A percentile compares a stretch with the other conserved stretches of the same genome.
phyloP scores from a whole-genome alignment of 305 asterid species.

The Caryopteris hybrid region DNA sequence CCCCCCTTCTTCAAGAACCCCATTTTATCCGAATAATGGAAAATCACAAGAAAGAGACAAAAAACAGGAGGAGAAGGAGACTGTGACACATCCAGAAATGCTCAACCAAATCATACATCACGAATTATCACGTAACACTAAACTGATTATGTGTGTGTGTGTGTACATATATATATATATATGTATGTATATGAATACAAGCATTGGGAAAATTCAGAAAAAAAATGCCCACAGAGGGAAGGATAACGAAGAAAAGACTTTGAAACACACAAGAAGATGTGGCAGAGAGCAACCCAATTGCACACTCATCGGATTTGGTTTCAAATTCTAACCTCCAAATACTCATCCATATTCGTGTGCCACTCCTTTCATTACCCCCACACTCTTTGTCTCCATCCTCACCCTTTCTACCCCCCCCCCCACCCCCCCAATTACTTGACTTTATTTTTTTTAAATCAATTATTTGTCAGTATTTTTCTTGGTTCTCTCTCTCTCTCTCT shows the following conservation, averaged over 20 bases:
- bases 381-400: slow-evolving; percentile 45
- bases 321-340: slow-evolving; percentile 60
- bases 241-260: slow-evolving; percentile 41
- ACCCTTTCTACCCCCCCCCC: too few species aligned
- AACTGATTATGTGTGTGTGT: neutral
- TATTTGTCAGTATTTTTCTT: slow-evolving; percentile 31
- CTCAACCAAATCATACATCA: slow-evolving; percentile 2
- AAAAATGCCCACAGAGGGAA: neutral
- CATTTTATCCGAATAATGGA: slow-evolving; percentile 3
- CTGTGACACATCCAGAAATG: neutral
- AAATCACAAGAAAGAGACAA: neutral
- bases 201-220: slow-evolving; percentile 10
- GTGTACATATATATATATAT: neutral
- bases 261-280: slow-evolving; percentile 51
- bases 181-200: neutral
- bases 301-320: slow-evolving; percentile 57
- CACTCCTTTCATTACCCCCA: slow-evolving; percentile 34
- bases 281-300: slow-evolving; percentile 50
- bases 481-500: slow-evolving; percentile 30
- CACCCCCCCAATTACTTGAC: neutral
- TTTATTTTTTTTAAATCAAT: too few species aligned
- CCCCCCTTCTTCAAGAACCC: too few species aligned
- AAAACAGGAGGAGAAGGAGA: too few species aligned
- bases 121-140: neutral
- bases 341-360: slow-evolving; percentile 58